Evolutionary conservation across 225 moss, liverwort and hornwort genomes (phyloP).

Genomic region (Antitrichia curtipendula): DNA sequence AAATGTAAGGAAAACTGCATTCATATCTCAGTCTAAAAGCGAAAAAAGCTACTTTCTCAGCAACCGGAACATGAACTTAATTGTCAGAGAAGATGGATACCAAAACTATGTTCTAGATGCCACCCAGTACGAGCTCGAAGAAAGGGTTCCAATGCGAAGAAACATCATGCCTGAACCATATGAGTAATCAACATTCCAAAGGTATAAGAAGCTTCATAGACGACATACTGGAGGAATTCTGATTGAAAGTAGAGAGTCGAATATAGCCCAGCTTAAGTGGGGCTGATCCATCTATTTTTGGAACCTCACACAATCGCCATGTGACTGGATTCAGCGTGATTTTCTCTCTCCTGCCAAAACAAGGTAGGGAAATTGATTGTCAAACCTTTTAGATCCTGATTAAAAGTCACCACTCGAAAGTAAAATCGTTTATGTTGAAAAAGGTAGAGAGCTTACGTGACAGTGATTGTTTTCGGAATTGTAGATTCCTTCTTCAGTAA

Average conservation of each 20-base stretch:
- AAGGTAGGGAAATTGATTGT: neutral
- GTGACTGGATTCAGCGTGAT: conserved; percentile 88
- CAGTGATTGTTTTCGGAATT: conserved; percentile 59
- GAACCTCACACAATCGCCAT: conserved; percentile 82
- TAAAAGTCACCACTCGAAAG: neutral
- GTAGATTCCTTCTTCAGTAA: conserved; percentile 46
- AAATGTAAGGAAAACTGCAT: neutral
- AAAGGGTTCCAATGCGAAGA: neutral
- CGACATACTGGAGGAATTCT: conserved; percentile 76
- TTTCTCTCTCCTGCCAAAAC: conserved; percentile 69
- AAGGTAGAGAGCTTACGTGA: conserved; percentile 42
- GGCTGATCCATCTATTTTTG: conserved; percentile 27
- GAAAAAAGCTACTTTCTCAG: neutral
- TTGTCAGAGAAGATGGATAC: neutral
- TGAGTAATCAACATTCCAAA: neutral
- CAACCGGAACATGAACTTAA: neutral
- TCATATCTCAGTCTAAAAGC: neutral
- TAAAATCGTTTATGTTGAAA: neutral
- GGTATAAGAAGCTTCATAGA: neutral
- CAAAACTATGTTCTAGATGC: neutral
- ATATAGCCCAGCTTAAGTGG: conserved; percentile 85
- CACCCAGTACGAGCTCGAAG: neutral
- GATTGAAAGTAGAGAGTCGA: conserved; percentile 89
- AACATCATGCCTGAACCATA: neutral
- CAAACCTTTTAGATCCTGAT: neutral